Evolutionary conservation across 176 grass and related monocot genomes (phyloP), one percentile per base, ranked within the genome.

Genomic region (Thinopyrum elongatum): DNA sequence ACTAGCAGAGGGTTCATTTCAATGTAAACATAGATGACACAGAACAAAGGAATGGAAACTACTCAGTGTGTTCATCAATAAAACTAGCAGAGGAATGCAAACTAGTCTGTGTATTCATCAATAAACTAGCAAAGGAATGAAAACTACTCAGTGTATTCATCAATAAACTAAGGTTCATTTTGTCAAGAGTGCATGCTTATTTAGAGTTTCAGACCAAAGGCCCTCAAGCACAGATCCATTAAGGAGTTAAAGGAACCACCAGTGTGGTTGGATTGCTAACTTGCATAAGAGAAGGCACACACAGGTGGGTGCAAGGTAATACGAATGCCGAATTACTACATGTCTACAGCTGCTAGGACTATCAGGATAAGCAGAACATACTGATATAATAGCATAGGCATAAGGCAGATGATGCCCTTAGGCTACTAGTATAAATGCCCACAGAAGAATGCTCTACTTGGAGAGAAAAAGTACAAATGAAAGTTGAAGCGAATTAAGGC

Each of bases 401-500:
- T 2, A 67, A 44, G 46, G 46, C 46, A 49, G 13, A 49, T 38
- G 1, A 38, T 51, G 14, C 2, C 14, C 16, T 16, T 17, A 51
- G 16, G 16, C 15, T 19, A 51, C 47, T 51, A 7, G 47, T 17
- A 17, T 17, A 2, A 6, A 71, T 60, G 23, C 6, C 25, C n/a
- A 70, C 9, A 55, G 58, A 65, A 61, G 29, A 77, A 70, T 57
- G 53, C 6, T 58, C 33, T 19, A 21, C 67, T 70, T 38, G 9
- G 10, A n/a, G 55, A 22, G 7, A 21, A 7, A 70, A 29, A 51
- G 46, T 7, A 33, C 17, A 55, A 27, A 30, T 4, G 0, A 57
- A 55, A 55, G 3, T 62, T 85, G 29, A 34, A 82, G 65, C 15
- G 80, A 67, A 83, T 5, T 27, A 70, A 72, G 41, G 46, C n/a